Base-by-base conservation (phyloP, 2,329 filamentous ascomycete genomes). In the Diaporthe vaccinii region DNA sequence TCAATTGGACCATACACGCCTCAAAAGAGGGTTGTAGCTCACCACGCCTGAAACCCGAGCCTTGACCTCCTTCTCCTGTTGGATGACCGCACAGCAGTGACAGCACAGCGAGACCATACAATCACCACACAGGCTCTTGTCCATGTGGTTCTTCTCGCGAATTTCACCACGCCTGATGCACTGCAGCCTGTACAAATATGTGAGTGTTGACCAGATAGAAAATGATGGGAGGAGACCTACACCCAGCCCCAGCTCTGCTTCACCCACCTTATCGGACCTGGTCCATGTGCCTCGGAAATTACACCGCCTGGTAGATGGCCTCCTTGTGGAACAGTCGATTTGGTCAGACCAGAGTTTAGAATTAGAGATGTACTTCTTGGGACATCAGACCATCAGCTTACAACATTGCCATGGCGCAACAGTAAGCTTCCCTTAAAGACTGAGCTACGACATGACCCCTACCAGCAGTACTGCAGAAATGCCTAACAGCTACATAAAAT, bases 31-130 rank as follows among this genome's bases (percentile, higher is more conserved):
- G 22, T n/a, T 22, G 3, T 14, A 6, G 57, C 74, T 74, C 31
- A 74, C 71, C 39, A 76, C 62, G n/a, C 46, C 53, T 17, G 49
- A 10, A 39, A 39, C 41, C 57, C 67, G 51, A 25, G 72, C 39
- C 51, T 31, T 31, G 28, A 74, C 72, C 36, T 76, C 72, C 53
- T 73, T 74, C 67, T 76, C 75, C 59, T 76, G 75, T 31, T 76
- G 75, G 22, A 76, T 46, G 20, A 74, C 17, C 0, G 75, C 67
- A 25, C 72, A 76, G 34, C 73, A 74, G 44, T 58, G 51, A 55
- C 75, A 76, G 59, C 75, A 76, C 9, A 44, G n/a, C n/a, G 74
- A 76, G 31, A 72, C 49, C 57, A 76, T 51, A n/a, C 57, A 74
- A 57, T 74, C 74, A 22, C 34, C 41, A 55, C 74, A 76, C 4